These are phyloP conservation scores for Pseudocercospora crystallina DNA, from an alignment of 2,329 filamentous ascomycete species.

Conservation along the genomic window DNA sequence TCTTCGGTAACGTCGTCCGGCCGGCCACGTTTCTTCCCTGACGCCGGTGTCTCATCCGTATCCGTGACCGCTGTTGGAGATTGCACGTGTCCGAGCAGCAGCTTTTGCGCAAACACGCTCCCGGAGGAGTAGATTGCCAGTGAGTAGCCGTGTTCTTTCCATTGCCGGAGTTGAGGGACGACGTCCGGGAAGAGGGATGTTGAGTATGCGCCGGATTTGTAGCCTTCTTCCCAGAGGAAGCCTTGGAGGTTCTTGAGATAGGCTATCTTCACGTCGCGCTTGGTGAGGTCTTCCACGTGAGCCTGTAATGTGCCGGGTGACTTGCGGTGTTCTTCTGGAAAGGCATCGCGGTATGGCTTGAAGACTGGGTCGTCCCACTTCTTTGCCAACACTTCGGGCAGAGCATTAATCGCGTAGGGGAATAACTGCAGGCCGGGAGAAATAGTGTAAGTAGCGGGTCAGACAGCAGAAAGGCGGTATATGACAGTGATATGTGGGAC, in stretches of 20 bases:
- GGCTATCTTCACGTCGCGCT: constrained; percentile 69
- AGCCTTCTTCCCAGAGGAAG: constrained; percentile 74
- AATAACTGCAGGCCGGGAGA: constrained; percentile 54
- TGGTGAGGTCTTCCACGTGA: constrained; percentile 70
- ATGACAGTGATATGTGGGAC: not conserved
- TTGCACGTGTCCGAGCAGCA: constrained; percentile 66
- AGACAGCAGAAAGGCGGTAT: not conserved
- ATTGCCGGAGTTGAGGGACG: constrained; percentile 49
- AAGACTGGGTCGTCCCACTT: constrained; percentile 69
- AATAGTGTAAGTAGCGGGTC: constrained; percentile 4
- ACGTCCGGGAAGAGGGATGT: constrained; percentile 77
- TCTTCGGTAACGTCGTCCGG: constrained; percentile 18
- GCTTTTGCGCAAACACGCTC: constrained; percentile 75
- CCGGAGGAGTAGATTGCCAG: constrained; percentile 81
- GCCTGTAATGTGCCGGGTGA: constrained; percentile 61
- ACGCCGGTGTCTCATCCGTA: constrained; percentile 13
- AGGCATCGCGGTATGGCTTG: constrained; percentile 66
- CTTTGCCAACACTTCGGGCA: constrained; percentile 62
- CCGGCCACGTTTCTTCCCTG: constrained; percentile 18
- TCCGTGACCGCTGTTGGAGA: not conserved
- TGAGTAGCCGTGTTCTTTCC: constrained; percentile 56
- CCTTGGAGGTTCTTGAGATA: constrained; percentile 80
- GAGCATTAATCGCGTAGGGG: constrained; percentile 69
- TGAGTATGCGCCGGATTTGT: constrained; percentile 65
- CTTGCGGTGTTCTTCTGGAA: constrained; percentile 63